Conservation (phyloP, 768 basidiomycete genomes). For the Lactarius hatsudake region DNA sequence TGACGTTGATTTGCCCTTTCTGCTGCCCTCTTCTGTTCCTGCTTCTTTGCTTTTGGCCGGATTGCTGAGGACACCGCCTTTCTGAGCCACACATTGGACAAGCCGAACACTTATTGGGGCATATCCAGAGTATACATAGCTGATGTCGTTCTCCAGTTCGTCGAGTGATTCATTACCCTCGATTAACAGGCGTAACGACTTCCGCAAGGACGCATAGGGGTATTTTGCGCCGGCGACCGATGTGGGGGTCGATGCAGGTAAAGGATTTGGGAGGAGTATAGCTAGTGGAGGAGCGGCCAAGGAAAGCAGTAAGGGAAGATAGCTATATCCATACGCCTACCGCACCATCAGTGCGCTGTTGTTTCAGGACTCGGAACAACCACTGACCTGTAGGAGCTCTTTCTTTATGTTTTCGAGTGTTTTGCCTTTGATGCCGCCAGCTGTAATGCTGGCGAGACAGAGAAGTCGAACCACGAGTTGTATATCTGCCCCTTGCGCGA, state of each 20-base stretch:
- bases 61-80: slow-evolving; percentile 83
- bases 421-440: slow-evolving; percentile 86
- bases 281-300: slow-evolving; percentile 64
- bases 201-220: slow-evolving; percentile 71
- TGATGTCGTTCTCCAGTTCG: slow-evolving; percentile 89
- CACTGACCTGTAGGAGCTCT: slow-evolving; percentile 76
- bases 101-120: slow-evolving; percentile 90
- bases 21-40: slow-evolving; percentile 38
- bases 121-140: slow-evolving; percentile 95
- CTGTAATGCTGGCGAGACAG: slow-evolving; percentile 81
- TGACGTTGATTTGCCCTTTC: slow-evolving; percentile 39
- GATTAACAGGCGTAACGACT: slow-evolving; percentile 86
- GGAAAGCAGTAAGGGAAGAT: slow-evolving; percentile 64
- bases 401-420: slow-evolving; percentile 83
- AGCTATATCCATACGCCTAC: slow-evolving; percentile 75
- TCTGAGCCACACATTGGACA: slow-evolving; percentile 91
- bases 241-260: slow-evolving; percentile 49
- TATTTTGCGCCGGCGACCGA: slow-evolving; percentile 51
- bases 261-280: slow-evolving; percentile 63
- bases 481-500: slow-evolving; percentile 84
- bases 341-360: slow-evolving; percentile 31
- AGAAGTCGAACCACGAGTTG: slow-evolving; percentile 73
- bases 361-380: slow-evolving; percentile 13
- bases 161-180: slow-evolving; percentile 81
- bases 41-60: slow-evolving; percentile 60